Evolutionary conservation across 1,139 yeast genomes (phyloP), one percentile per base, ranked within the genome.

Genomic region (Candida albicans): DNA sequence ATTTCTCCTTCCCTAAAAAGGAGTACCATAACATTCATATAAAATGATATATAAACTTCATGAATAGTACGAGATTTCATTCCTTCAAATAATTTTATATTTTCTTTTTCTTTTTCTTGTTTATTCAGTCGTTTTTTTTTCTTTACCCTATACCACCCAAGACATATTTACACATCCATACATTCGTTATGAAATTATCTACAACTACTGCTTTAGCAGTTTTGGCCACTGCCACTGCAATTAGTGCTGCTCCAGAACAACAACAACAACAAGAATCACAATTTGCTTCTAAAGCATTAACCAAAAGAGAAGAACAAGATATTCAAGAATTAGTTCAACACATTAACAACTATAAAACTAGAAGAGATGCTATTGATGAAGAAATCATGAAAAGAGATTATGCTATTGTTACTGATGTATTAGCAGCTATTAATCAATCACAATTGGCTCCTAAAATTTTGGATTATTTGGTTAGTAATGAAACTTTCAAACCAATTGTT

Each of bases 371-470:
- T 29, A 50, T 62, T 31, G 58, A 60, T 34, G 47, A 46, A 10
- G 62, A 54, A 25, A 54, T 70, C 29, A 52, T 58, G 33, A 56
- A 60, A 44, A 64, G 67, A 55, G 69, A 70, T 46, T 64, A 65
- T 49, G 56, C 61, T 46, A 64, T 73, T 49, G 77, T 72, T 37
- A 73, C 78, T 43, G 63, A 67, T 45, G 72, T 72, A 11, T 70
- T 73, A 52, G 50, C 67, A 12, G 68, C 73, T 37, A 59, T 73
- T 40, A 63, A 70, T 47, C 64, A 69, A 48, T 63, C 77, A 37
- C 58, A 68, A 37, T 59, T 70, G 47, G 71, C 75, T 11, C 75
- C 75, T 38, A 55, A 53, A 31, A 62, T 72, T 41, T 55, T 73
- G 43, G 59, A 68, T 42, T 69, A 61, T 50, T 60, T 71, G 40